Base-by-base conservation (phyloP, 2,329 filamentous ascomycete species). In the Chrysoporthe cubensis region DNA sequence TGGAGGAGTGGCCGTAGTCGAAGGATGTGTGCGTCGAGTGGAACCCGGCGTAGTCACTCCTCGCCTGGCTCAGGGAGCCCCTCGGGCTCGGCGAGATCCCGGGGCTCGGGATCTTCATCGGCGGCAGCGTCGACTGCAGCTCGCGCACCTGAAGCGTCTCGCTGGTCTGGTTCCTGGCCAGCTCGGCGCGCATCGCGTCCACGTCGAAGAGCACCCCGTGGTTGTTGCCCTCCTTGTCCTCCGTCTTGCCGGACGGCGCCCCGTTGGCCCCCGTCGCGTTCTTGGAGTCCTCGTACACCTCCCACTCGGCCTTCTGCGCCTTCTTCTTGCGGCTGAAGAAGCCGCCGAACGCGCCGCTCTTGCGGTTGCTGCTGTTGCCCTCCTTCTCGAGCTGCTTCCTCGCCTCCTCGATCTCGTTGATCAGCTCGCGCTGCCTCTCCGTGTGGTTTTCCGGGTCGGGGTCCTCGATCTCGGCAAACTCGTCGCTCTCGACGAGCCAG, bases 401-500 rank as follows among this genome's bases (percentile, higher is more conserved):
- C 7, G 96, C 96, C 79, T 97, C 94, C 77, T 98, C 95, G 64
- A 99, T 97, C 79, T 99, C 96, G 74, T 91, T 94, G 76, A 99
- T 97, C 54, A 99, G 87, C 79, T 98, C 95, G 66, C 94, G 87
- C 79, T 99, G 96, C 60, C 94, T 86, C 76, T 93, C 86, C 62
- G 88, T 86, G 79, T 98, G 95, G 73, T 97, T 95, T 0, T 98
- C 96, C 0, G 96, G 96, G 75, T 99, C 96, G 0, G 96, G 94
- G 73, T 99, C 96, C 77, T 98, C 96, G 69, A 99, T 98, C 79
- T 99, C 96, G 0, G 88, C 90, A 76, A 98, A 99, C 76, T 98
- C 95, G 73, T 97, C 94, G 71, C 91, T 94, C 75, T 97, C 90
- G 3, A 98, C 92, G 64, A 90, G 82, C 94, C 94, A 99, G 18